Percentiles rank a stretch among this genome's conserved stretches.
phyloP scores from a whole-genome alignment of 202 grass and related monocot genomes.

The Brachypodium distachyon region DNA sequence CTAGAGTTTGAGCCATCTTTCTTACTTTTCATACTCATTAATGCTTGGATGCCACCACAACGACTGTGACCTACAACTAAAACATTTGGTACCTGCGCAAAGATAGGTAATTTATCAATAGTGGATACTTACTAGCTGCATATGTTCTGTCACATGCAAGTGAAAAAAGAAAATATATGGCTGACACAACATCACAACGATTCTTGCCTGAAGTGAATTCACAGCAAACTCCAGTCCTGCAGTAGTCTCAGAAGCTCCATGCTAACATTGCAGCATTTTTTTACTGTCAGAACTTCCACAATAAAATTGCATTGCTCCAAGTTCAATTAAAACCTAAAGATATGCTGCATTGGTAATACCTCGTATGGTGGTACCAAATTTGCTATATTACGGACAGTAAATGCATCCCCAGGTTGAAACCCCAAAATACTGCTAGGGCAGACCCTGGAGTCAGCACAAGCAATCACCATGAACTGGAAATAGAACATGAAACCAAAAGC shows the following conservation, averaged over 20 bases:
- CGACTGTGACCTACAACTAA: conserved; percentile 86
- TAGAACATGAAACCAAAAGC: conserved; percentile 15
- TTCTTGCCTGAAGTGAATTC: conserved; percentile 53
- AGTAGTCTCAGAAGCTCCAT: conserved; percentile 80
- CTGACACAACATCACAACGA: not conserved
- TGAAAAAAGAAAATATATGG: not conserved
- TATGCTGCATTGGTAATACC: conserved; percentile 28
- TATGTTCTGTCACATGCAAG: not conserved
- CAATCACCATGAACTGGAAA: conserved; percentile 84
- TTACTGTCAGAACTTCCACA: conserved; percentile 14
- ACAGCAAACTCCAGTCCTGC: conserved; percentile 83
- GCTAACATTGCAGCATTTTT: conserved; percentile 39
- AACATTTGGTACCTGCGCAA: conserved; percentile 66
- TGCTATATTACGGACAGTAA: conserved; percentile 86
- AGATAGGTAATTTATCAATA: conserved; percentile 19
- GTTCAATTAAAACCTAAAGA: not conserved
- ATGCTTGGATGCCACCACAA: conserved; percentile 91
- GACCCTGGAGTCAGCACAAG: conserved; percentile 93
- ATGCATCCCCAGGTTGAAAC: conserved; percentile 88
- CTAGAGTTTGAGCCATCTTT: conserved; percentile 45
- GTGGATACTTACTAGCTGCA: not conserved
- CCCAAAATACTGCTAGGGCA: conserved; percentile 73
- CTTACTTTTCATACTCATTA: conserved; percentile 88
- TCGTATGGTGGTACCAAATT: conserved; percentile 87
- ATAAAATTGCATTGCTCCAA: not conserved